phyloP scores from a whole-genome alignment of 2,329 filamentous ascomycete species.

The Amauroascus verrucosus region DNA sequence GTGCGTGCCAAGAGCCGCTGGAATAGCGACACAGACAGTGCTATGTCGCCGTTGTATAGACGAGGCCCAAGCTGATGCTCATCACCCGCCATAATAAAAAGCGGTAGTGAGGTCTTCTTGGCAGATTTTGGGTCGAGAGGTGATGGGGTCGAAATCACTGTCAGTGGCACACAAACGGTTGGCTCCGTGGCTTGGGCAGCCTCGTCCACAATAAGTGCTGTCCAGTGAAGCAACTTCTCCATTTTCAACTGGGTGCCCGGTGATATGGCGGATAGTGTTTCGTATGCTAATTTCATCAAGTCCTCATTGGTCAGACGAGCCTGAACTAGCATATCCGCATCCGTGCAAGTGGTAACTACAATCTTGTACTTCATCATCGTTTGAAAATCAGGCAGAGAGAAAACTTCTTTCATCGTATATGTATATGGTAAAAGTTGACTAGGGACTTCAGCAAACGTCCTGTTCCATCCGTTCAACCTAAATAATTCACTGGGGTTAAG shows the following conservation, averaged over 20 bases:
- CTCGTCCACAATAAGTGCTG: constrained; percentile 38
- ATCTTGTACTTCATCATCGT: constrained; percentile 34
- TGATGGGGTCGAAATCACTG: constrained; percentile 31
- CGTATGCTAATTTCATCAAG: constrained; percentile 30
- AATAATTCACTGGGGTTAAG: constrained; percentile 31
- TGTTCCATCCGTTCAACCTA: constrained; percentile 34
- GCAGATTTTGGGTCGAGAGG: constrained; percentile 12
- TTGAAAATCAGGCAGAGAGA: constrained; percentile 32
- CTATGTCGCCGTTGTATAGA: constrained; percentile 27
- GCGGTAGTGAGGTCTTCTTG: constrained; percentile 21
- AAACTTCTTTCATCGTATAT: constrained; percentile 33
- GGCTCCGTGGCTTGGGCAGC: constrained; percentile 39
- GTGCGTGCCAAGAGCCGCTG: constrained; percentile 32
- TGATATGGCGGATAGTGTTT: constrained; percentile 27
- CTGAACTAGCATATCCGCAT: constrained; percentile 34
- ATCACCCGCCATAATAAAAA: constrained; percentile 40
- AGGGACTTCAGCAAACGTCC: constrained; percentile 36
- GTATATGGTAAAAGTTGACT: constrained; percentile 31
- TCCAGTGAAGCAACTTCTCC: constrained; percentile 31
- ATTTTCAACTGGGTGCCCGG: constrained; percentile 12
- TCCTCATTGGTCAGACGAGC: constrained; percentile 37
- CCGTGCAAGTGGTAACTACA: constrained; percentile 36
- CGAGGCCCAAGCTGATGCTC: constrained; percentile 37
- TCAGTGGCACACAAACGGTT: constrained; percentile 33
- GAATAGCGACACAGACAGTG: constrained; percentile 33